A percentile compares a stretch with the other conserved stretches of the same genome.
These are phyloP conservation scores for Grigorovia jiainica DNA, from an alignment of 805 yeast genomes.

Conservation along the genomic window DNA sequence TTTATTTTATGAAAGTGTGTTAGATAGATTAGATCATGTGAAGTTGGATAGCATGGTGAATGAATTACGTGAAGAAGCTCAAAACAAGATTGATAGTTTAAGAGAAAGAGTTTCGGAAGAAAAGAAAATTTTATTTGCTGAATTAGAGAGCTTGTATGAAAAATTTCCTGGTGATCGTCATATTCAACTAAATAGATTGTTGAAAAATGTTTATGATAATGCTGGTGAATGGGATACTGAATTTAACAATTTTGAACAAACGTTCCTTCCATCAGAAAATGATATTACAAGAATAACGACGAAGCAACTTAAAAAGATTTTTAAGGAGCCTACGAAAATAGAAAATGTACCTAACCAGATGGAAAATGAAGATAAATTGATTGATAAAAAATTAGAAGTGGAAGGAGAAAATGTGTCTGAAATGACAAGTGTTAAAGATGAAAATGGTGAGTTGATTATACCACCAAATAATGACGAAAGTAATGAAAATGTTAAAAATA, in stretches of 20 bases:
- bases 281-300: constrained; percentile 89
- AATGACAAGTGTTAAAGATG: background rate
- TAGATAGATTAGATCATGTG: constrained; percentile 63
- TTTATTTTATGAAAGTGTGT: constrained; percentile 63
- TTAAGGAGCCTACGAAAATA: constrained; percentile 20
- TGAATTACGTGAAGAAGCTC: constrained; percentile 66
- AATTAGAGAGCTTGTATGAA: constrained; percentile 44
- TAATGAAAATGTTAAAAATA: too few relatives aligned
- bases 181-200: constrained; percentile 56
- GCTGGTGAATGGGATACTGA: constrained; percentile 85
- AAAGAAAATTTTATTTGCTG: constrained; percentile 32
- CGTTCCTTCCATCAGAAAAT: constrained; percentile 80
- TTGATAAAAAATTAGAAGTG: too few relatives aligned
- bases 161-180: constrained; percentile 54
- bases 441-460: background rate
- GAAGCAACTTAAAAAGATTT: constrained; percentile 68
- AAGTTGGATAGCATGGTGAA: constrained; percentile 61
- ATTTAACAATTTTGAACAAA: constrained; percentile 68
- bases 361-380: background rate
- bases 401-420: too few relatives aligned
- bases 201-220: constrained; percentile 65
- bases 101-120: constrained; percentile 46
- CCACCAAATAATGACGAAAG: background rate
- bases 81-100: constrained; percentile 46
- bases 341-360: constrained; percentile 1